Evolutionary conservation across 331 rosid genomes (phyloP).

Genomic region (Quercus lobata): DNA sequence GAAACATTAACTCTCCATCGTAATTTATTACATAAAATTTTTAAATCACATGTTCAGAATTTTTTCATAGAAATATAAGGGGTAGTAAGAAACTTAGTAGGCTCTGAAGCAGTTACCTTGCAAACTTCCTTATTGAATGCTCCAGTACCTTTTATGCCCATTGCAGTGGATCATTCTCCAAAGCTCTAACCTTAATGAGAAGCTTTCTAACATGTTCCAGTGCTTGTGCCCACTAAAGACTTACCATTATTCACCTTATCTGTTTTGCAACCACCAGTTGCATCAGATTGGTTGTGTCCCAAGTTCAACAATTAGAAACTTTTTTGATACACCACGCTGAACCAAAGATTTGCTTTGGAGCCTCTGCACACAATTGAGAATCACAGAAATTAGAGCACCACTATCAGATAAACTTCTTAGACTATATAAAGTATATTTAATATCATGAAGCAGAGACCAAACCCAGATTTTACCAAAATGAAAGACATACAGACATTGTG

Average conservation of each 20-base stretch:
- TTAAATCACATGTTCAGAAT: neutral
- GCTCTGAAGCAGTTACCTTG: slow-evolving; percentile 98
- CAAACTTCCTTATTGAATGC: slow-evolving; percentile 90
- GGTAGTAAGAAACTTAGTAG: slow-evolving; percentile 72
- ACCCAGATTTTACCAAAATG: neutral
- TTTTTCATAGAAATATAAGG: neutral
- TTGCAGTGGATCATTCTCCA: slow-evolving; percentile 75
- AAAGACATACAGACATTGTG: neutral
- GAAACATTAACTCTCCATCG: neutral
- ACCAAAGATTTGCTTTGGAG: slow-evolving; percentile 74
- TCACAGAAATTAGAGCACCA: slow-evolving; percentile 16
- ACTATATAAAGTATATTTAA: neutral
- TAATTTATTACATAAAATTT: no score
- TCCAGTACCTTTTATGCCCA: slow-evolving; percentile 78
- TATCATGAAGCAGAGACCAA: neutral
- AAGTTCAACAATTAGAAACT: slow-evolving; percentile 58
- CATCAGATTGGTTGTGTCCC: slow-evolving; percentile 44
- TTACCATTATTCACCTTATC: slow-evolving; percentile 42
- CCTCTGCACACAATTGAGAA: slow-evolving; percentile 87
- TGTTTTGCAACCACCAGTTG: slow-evolving; percentile 34
- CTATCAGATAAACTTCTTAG: neutral
- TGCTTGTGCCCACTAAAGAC: slow-evolving; percentile 79
- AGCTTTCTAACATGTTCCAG: slow-evolving; percentile 93
- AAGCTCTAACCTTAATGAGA: slow-evolving; percentile 92
- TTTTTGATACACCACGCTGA: slow-evolving; percentile 42